These are phyloP conservation scores for Colletotrichum sp. DNA, from an alignment of 2,329 filamentous ascomycete genomes.

Conservation along the genomic window DNA sequence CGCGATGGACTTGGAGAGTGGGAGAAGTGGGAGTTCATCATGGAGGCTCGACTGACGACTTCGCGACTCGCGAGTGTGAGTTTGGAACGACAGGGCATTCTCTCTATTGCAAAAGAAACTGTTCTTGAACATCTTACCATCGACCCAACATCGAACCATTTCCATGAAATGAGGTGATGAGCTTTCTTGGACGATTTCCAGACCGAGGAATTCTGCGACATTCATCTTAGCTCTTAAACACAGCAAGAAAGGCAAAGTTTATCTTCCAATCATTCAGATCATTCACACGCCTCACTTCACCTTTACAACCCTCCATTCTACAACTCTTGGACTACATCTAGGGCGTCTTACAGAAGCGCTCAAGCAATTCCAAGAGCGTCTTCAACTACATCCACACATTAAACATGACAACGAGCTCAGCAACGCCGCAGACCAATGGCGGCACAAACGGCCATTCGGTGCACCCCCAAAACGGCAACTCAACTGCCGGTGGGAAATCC, in stretches of 20 bases:
- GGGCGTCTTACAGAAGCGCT: not conserved
- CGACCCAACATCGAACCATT: constrained; percentile 1
- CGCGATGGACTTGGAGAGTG: not conserved
- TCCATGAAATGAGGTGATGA: not conserved
- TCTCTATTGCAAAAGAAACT: not conserved
- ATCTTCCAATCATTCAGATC: not conserved
- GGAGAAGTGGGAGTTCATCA: not conserved
- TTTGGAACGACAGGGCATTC: not conserved
- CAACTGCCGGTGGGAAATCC: not conserved
- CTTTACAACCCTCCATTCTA: not conserved
- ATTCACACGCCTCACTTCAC: not conserved
- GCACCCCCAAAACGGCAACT: not conserved
- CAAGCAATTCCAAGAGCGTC: not conserved
- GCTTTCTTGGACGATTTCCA: not conserved
- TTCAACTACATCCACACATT: not conserved
- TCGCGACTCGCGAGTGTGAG: not conserved
- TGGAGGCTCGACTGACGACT: not conserved
- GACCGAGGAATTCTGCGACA: not conserved
- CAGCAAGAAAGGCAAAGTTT: not conserved
- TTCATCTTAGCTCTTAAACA: not conserved
- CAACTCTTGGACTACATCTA: not conserved
- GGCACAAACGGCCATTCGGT: not conserved
- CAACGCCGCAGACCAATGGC: not conserved
- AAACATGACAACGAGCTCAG: not conserved
- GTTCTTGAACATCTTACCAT: not conserved